Base-by-base conservation (phyloP, 495 filamentous ascomycete genomes). In the Xeromyces bisporus region DNA sequence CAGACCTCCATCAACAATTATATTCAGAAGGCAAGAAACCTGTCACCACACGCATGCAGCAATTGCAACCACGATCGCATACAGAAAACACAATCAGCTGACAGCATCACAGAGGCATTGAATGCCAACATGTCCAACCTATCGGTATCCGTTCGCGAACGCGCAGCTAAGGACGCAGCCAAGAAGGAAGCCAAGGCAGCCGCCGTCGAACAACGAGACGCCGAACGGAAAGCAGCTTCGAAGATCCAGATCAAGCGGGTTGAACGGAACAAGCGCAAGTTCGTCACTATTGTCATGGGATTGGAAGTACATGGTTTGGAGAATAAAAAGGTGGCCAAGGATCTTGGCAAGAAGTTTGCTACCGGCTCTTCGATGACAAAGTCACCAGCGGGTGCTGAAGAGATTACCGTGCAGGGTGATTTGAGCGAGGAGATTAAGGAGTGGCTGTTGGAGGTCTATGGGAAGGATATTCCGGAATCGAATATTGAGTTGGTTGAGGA, bases 361-460 rank as follows among this genome's bases (percentile, higher is more conserved):
- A 94, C 89, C 1, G 89, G 89, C 0, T 74, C 73, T n/a, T 80
- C 73, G 9, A 86, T 96, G 25, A 96, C 87, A 10, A 89, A 93
- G 58, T 67, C 75, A 6, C 69, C 82, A 14, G 76, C 71, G 28
- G 87, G 85, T 2, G 75, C 76, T 7, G 89, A 96, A 55, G 89
- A 96, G 62, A 94, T 99, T 48, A 87, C 92, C 18, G 85, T 99
- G 24, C 89, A 99, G 55, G 89, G 89, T 9, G 89, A 99, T 57
- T 73, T 94, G 40, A 91, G 84, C 51, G 85, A 85, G 47, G 89
- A 96, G 52, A 77, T 99, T 33, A 70, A 77, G 42, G 91, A 96
- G 41, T 94, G 80, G 61, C 50, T 99, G 35, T 51, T 78, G 38
- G 86, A 94, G 49, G 74, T 76, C 41, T 86, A 92, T 48, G 72